Percentiles rank a stretch among this genome's conserved stretches.
Conservation (phyloP, 2,329 filamentous ascomycete genomes). For the Aureobasidium namibiae region DNA sequence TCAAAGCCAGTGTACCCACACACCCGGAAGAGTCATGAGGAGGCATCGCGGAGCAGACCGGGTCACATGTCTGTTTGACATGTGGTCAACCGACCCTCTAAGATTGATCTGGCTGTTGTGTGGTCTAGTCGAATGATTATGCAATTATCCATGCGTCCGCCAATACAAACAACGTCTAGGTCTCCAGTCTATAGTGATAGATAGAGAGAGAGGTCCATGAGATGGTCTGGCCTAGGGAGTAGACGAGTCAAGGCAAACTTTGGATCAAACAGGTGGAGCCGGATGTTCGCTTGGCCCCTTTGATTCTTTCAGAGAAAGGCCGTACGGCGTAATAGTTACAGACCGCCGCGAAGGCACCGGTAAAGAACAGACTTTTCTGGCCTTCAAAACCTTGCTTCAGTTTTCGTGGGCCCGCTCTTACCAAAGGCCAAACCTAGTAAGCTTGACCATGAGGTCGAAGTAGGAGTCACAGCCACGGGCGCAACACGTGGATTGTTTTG, state of each 20-base stretch:
- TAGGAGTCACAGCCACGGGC: slow-evolving; percentile 1
- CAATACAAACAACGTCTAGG: background rate
- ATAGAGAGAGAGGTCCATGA: background rate
- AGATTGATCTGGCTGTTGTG: background rate
- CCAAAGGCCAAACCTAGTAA: background rate
- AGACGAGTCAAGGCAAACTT: background rate
- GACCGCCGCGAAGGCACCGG: background rate
- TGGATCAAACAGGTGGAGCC: background rate
- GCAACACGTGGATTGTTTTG: slow-evolving; percentile 3
- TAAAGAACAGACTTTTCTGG: slow-evolving; percentile 6
- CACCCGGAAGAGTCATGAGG: slow-evolving; percentile 3
- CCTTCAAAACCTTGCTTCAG: background rate
- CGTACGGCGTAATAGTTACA: too few species aligned
- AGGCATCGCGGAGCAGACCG: background rate
- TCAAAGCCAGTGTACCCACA: background rate
- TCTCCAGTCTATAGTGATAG: background rate
- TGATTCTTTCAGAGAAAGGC: background rate
- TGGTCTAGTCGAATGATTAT: background rate
- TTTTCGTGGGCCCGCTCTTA: slow-evolving; percentile 3
- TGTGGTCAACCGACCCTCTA: background rate
- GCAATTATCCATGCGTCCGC: background rate
- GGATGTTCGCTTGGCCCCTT: background rate
- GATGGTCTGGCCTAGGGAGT: background rate
- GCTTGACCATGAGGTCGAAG: slow-evolving; percentile 1
- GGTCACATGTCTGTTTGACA: background rate